A percentile compares a stretch with the other conserved stretches of the same genome.
phyloP scores from a whole-genome alignment of 805 yeast genomes.

The Starmerella apis region DNA sequence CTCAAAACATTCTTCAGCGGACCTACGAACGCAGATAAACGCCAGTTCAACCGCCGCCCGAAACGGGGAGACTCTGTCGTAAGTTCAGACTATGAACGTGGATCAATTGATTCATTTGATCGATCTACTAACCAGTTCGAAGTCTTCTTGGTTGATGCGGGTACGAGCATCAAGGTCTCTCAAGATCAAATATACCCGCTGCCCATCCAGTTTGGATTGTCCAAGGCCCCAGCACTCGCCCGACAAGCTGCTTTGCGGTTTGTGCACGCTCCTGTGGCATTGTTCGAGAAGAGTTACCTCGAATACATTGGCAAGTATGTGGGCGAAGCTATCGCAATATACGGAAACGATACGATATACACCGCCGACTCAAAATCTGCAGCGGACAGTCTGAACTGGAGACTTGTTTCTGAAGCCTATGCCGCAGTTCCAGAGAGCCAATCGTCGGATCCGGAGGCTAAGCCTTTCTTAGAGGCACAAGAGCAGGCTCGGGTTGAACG shows the following conservation, averaged over 20 bases:
- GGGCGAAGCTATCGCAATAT: slow-evolving; percentile 43
- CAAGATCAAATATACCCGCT: slow-evolving; percentile 41
- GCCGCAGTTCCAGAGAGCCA: slow-evolving; percentile 40
- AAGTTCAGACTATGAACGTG: slow-evolving; percentile 47
- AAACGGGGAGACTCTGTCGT: slow-evolving; percentile 48
- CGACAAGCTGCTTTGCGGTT: slow-evolving; percentile 35
- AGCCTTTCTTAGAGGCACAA: slow-evolving; percentile 38
- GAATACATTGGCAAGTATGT: slow-evolving; percentile 49
- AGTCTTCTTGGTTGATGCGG: slow-evolving; percentile 54
- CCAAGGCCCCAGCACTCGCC: slow-evolving; percentile 25
- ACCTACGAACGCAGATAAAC: slow-evolving; percentile 27
- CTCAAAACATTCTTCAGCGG: slow-evolving; percentile 27
- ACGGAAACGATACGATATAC: slow-evolving; percentile 42
- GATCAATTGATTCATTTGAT: not conserved
- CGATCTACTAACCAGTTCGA: slow-evolving; percentile 32
- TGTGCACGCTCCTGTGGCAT: slow-evolving; percentile 49
- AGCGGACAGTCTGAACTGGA: slow-evolving; percentile 48
- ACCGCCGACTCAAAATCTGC: slow-evolving; percentile 48
- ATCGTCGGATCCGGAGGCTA: slow-evolving; percentile 30
- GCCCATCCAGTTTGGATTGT: slow-evolving; percentile 49
- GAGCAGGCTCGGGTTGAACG: slow-evolving; percentile 41
- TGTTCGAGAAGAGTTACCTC: slow-evolving; percentile 46
- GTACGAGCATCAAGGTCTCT: slow-evolving; percentile 42
- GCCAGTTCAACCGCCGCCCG: slow-evolving; percentile 32
- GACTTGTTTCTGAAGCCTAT: slow-evolving; percentile 49